Percentiles rank a stretch among this genome's conserved stretches.
Evolutionary conservation across 2,329 filamentous ascomycete genomes (phyloP).

Genomic region (Penicillium freii): DNA sequence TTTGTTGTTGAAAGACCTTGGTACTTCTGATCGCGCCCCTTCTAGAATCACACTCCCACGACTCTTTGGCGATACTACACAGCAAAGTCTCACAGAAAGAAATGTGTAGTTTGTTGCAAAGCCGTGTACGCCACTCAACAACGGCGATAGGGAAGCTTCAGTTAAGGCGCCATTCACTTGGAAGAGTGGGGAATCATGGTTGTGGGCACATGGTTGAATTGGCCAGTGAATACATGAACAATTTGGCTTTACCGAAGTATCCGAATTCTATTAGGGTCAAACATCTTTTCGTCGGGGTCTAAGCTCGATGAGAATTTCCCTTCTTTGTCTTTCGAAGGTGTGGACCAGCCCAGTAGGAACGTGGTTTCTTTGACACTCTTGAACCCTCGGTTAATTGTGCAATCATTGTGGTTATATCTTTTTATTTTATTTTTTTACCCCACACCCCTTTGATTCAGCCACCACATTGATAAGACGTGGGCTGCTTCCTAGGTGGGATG

Average conservation of each 20-base stretch:
- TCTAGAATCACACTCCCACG: neutral
- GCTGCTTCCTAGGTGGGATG: neutral
- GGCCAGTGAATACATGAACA: neutral
- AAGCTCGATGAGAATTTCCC: neutral
- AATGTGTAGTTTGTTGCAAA: neutral
- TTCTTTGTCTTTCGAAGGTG: neutral
- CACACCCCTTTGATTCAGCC: neutral
- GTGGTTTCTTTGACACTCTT: neutral
- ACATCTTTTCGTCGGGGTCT: neutral
- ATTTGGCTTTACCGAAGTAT: neutral
- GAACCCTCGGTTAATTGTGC: neutral
- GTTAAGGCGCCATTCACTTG: neutral
- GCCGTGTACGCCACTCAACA: neutral
- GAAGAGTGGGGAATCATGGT: neutral
- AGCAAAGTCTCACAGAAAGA: fast-evolving
- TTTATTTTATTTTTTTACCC: fast-evolving
- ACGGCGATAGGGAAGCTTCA: too few relatives aligned
- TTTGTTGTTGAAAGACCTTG: too few relatives aligned
- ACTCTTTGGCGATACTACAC: too few relatives aligned
- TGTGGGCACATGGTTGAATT: neutral
- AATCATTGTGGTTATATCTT: neutral
- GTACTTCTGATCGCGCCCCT: neutral
- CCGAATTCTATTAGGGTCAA: neutral
- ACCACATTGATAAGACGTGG: neutral
- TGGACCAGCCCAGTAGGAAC: neutral